Evolutionary conservation across 1,284 basidiomycete genomes (phyloP), one percentile per base, ranked within the genome.

Genomic region (Leccinum pachyderme): DNA sequence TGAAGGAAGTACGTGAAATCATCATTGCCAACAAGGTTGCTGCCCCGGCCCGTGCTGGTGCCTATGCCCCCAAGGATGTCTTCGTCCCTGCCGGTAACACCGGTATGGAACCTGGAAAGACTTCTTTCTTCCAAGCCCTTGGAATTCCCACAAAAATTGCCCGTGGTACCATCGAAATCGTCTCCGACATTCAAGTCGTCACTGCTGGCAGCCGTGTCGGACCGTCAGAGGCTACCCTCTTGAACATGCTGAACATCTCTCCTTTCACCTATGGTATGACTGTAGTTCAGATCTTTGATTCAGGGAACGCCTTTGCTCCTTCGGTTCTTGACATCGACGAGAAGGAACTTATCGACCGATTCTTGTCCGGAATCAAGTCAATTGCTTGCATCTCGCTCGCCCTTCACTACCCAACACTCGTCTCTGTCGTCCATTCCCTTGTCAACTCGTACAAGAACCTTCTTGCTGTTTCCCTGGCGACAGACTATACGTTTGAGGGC

Each of bases 141-240:
- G 91, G 93, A 83, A 95, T 99, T 75, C 96, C 97, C 51, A 99
- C 96, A 78, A 99, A 99, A 88, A 99, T 99, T 70, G 95, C 97
- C 58, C 92, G 96, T 89, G 96, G 96, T 86, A 99, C 97, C 56
- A 99, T 99, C 71, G 96, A 99, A 91, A 99, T 99, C 74, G 94
- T 98, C 60, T 86, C 87, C 63, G 96, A 98, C 73, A 90, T 99
- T 72, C 89, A 97, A 81, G 95, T 99, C 80, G 93, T 99, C 67
- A 78, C 79, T 51, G 92, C 87, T 56, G 95, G 95, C 65, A 89
- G 83, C 66, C 93, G 93, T 82, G 96, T 99, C 75, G 97, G 97
- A 66, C 74, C 90, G 22, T 99, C 96, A 76, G 96, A 99, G 79
- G 96, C 97, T 57, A 95, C 95, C 59, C 83, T 99, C 67, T 81